Evolutionary conservation across 768 basidiomycete species (phyloP).

Genomic region (Lepiota subincarnata): DNA sequence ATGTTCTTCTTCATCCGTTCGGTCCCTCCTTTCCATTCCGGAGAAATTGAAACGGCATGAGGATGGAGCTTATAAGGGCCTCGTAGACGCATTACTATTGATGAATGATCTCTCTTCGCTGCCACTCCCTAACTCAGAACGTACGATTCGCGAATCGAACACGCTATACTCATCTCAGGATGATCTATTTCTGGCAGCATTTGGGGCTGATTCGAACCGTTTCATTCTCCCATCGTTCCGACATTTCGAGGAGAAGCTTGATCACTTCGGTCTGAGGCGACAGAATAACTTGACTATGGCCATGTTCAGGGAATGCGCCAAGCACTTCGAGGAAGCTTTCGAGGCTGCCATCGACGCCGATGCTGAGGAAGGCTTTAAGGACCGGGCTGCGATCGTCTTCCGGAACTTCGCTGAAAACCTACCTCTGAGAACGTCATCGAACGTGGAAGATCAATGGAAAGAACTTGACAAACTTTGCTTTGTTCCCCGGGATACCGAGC

Average conservation of each 20-base stretch:
- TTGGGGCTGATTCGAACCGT: constrained; percentile 23
- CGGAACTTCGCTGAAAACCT: constrained; percentile 29
- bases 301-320: constrained; percentile 34
- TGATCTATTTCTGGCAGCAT: constrained; percentile 32
- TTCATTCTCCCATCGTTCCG: constrained; percentile 29
- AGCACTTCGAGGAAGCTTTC: constrained; percentile 25
- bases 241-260: constrained; percentile 26
- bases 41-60: constrained; percentile 13
- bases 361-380: neutral
- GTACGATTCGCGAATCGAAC: constrained; percentile 20
- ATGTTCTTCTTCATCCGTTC: neutral
- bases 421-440: constrained; percentile 22
- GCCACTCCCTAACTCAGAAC: constrained; percentile 28
- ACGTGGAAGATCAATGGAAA: constrained; percentile 21
- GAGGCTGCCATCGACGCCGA: constrained; percentile 2
- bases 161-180: constrained; percentile 31
- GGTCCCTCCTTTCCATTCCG: neutral
- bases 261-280: constrained; percentile 26
- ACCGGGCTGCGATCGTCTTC: constrained; percentile 31
- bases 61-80: constrained; percentile 12
- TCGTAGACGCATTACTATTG: constrained; percentile 1
- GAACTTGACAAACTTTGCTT: constrained; percentile 32
- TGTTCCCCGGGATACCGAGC: constrained; percentile 29
- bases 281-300: constrained; percentile 25
- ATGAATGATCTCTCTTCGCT: neutral